phyloP scores from a whole-genome alignment of 192 early-diverging fungal genomes.

The Coemansia sp. region DNA sequence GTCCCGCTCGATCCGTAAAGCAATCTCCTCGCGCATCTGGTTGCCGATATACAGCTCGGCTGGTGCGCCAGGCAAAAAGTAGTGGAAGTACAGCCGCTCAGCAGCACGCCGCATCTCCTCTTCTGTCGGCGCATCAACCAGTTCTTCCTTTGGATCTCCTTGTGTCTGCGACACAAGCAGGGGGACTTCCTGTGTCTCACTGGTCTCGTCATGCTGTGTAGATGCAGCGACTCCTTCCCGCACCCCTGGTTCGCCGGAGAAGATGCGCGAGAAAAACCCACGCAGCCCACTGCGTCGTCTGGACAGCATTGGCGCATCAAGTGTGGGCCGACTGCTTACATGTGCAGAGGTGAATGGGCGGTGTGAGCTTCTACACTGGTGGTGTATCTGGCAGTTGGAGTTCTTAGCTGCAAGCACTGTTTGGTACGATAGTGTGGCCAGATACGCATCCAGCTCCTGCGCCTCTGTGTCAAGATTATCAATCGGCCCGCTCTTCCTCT shows the following conservation, averaged over 20 bases:
- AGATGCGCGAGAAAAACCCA: slow-evolving; percentile 49
- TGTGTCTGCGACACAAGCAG: slow-evolving; percentile 16
- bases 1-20: slow-evolving; percentile 38
- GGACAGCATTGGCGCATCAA: slow-evolving; percentile 23
- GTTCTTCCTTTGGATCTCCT: slow-evolving; percentile 14
- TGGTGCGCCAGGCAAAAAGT: slow-evolving; percentile 37
- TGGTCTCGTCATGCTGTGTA: not conserved
- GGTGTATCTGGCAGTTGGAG: slow-evolving; percentile 28
- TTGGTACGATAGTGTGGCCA: slow-evolving; percentile 32
- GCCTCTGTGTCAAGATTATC: slow-evolving; percentile 39
- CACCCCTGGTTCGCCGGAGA: slow-evolving; percentile 26
- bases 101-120: slow-evolving; percentile 43
- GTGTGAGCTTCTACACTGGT: slow-evolving; percentile 33
- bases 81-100: slow-evolving; percentile 48
- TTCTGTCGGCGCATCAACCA: slow-evolving; percentile 17
- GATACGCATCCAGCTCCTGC: slow-evolving; percentile 37
- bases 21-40: slow-evolving; percentile 44
- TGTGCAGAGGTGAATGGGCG: slow-evolving; percentile 35
- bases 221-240: not conserved
- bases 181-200: slow-evolving; percentile 20
- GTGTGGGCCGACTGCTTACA: slow-evolving; percentile 19
- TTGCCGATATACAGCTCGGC: slow-evolving; percentile 30
- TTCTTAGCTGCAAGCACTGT: slow-evolving; percentile 25
- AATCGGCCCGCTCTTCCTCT: slow-evolving; percentile 13
- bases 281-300: slow-evolving; percentile 15